Percentiles rank a stretch among this genome's conserved stretches.
Conservation (phyloP, 805 yeast species). For the Yarrowia sp. region DNA sequence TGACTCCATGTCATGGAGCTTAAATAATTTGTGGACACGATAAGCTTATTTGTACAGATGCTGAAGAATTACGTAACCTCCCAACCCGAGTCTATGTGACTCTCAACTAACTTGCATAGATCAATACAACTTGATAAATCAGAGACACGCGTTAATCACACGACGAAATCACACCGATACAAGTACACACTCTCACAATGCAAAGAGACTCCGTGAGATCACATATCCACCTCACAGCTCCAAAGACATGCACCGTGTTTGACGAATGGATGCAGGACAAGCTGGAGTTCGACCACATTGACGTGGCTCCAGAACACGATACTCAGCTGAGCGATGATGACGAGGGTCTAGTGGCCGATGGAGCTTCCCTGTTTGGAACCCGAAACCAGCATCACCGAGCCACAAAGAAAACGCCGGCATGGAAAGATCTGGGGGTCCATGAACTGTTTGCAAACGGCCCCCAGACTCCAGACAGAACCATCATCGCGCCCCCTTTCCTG, state of each 20-base stretch:
- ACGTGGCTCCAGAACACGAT: conserved; percentile 43
- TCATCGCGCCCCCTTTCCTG: conserved; percentile 29
- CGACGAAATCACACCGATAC: conserved; percentile 13
- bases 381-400: conserved; percentile 34
- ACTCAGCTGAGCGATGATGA: conserved; percentile 45
- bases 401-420: conserved; percentile 40
- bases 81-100: not conserved
- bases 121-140: not conserved
- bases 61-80: conserved; percentile 13
- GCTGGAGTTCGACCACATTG: conserved; percentile 47
- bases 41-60: conserved; percentile 1
- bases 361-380: conserved; percentile 43
- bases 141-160: conserved; percentile 3
- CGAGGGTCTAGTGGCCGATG: conserved; percentile 45
- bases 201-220: conserved; percentile 48
- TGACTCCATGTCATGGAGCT: not conserved
- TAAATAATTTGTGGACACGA: conserved; percentile 16
- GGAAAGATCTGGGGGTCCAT: conserved; percentile 44
- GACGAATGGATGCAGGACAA: conserved; percentile 48
- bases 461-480: conserved; percentile 10
- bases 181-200: not conserved
- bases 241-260: conserved; percentile 46
- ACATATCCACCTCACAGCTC: conserved; percentile 46
- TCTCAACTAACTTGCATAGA: conserved; percentile 9
- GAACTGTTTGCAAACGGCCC: conserved; percentile 41